A percentile compares a stretch with the other conserved stretches of the same genome.
These are phyloP conservation scores for Botrytis cinerea DNA, from an alignment of 2,329 filamentous ascomycete species.

Conservation along the genomic window DNA sequence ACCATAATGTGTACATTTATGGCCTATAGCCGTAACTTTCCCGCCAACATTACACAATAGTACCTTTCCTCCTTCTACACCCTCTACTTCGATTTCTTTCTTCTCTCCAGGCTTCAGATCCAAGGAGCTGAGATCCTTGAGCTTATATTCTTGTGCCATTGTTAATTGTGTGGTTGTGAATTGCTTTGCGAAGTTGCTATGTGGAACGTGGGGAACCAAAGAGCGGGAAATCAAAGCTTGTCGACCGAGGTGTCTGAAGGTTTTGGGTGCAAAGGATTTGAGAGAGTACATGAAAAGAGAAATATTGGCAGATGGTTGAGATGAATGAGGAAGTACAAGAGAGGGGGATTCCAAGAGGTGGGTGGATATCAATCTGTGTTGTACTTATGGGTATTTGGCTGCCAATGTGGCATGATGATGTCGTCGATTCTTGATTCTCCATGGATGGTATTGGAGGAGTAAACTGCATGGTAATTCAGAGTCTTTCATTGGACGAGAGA, in stretches of 20 bases:
- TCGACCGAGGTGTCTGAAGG: slow-evolving; percentile 19
- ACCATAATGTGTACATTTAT: slow-evolving; percentile 90
- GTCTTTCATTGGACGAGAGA: slow-evolving; percentile 1
- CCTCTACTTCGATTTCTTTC: slow-evolving; percentile 87
- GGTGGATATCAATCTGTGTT: background rate
- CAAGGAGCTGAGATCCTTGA: slow-evolving; percentile 76
- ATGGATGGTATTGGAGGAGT: background rate
- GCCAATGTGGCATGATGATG: slow-evolving; percentile 16
- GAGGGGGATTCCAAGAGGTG: background rate
- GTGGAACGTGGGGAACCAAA: slow-evolving; percentile 25
- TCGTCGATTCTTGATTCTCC: slow-evolving; percentile 2
- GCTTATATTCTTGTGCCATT: slow-evolving; percentile 59
- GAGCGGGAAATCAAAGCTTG: slow-evolving; percentile 27
- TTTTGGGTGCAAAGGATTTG: slow-evolving; percentile 5
- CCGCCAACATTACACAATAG: slow-evolving; percentile 78
- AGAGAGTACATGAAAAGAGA: slow-evolving; percentile 23
- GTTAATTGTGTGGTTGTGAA: slow-evolving; percentile 30
- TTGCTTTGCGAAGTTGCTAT: slow-evolving; percentile 18
- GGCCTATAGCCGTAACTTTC: slow-evolving; percentile 74
- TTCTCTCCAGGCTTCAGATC: slow-evolving; percentile 79
- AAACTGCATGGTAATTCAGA: slow-evolving; percentile 16
- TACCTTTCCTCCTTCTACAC: slow-evolving; percentile 82
- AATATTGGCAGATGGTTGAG: background rate
- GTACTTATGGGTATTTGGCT: background rate
- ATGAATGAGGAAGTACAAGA: background rate